Base-by-base conservation (phyloP, 2,329 filamentous ascomycete genomes). In the Boeremia lycopersici region DNA sequence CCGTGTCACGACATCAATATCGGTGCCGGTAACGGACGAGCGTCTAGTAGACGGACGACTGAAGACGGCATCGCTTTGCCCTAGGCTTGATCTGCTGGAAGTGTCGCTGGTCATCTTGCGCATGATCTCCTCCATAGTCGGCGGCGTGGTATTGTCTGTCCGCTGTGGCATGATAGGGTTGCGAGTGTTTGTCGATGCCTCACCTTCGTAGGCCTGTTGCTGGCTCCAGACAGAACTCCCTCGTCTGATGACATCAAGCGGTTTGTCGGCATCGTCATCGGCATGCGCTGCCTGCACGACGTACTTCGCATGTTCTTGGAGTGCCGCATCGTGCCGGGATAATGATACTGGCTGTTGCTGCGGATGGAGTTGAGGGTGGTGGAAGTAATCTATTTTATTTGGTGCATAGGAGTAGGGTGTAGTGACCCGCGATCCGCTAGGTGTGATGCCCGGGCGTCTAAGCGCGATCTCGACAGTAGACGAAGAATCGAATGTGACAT, bases 231-330 rank as follows among this genome's bases (percentile, higher is more conserved):
- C 64, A n/a, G 72, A 67, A 26, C 67, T 65, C 36, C 67, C 63
- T 13, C 69, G 65, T 48, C 70, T 59, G n/a, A 41, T 45, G 8
- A 59, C 62, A 13, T 57, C 53, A 17, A 57, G 60, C 7, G 65
- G 63, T 11, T 62, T 64, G 7, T 55, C 42, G 9, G 29, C 53
- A 13, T 46, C 38, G 25, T 55, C 50, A 6, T 53, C 49, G 2
- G 40, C 34, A 4, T 42, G 51, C 9, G 54, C 53, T 25, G 35
- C 44, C 15, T 48, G 47, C 4, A 63, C 26, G 12, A 57, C 19
- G 30, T 26, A 49, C 33, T 65, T 53, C 17, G 64, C 65, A 55
- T 74, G 69, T 10, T 73, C 65, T 48, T 67, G 64, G 3, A 71
- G 49, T 30, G 69, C 61, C 25, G 54, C 60, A 47, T 61, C 66